A percentile compares a stretch with the other conserved stretches of the same genome.
phyloP scores from a whole-genome alignment of 768 basidiomycete genomes.

The Auricularia sp. region DNA sequence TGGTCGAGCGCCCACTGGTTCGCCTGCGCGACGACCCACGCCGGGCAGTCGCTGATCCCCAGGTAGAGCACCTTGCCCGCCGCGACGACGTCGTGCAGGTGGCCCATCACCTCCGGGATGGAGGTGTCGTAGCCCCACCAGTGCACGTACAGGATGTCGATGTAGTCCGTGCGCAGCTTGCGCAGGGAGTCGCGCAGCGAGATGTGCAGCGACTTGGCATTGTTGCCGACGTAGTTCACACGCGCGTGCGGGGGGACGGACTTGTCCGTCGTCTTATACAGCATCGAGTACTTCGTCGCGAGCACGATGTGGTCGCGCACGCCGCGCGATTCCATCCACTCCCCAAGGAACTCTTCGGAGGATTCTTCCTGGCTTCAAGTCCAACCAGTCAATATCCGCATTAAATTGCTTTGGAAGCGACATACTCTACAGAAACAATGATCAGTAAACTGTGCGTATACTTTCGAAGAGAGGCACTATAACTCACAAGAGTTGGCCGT shows the following conservation, averaged over 20 bases:
- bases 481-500: background rate
- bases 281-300: slow-evolving; percentile 24
- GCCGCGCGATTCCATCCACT: slow-evolving; percentile 39
- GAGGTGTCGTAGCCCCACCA: slow-evolving; percentile 22
- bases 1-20: slow-evolving; percentile 43
- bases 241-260: background rate
- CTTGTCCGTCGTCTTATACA: background rate
- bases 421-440: too few relatives aligned
- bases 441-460: too few relatives aligned
- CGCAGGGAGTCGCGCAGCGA: slow-evolving; percentile 15
- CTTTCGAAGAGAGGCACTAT: background rate
- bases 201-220: slow-evolving; percentile 11
- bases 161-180: slow-evolving; percentile 21
- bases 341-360: slow-evolving; percentile 37
- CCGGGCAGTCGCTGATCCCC: slow-evolving; percentile 29
- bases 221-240: slow-evolving; percentile 9
- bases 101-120: slow-evolving; percentile 32
- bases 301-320: slow-evolving; percentile 42
- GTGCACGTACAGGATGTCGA: slow-evolving; percentile 24
- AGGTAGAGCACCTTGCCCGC: slow-evolving; percentile 25
- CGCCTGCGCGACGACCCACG: slow-evolving; percentile 39
- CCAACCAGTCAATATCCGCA: background rate
- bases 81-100: slow-evolving; percentile 23
- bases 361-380: slow-evolving; percentile 25
- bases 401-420: too few relatives aligned